Evolutionary conservation across 441 rosid genomes (phyloP), one percentile per base, ranked within the genome.

Genomic region (Rhodomyrtus psidioides): DNA sequence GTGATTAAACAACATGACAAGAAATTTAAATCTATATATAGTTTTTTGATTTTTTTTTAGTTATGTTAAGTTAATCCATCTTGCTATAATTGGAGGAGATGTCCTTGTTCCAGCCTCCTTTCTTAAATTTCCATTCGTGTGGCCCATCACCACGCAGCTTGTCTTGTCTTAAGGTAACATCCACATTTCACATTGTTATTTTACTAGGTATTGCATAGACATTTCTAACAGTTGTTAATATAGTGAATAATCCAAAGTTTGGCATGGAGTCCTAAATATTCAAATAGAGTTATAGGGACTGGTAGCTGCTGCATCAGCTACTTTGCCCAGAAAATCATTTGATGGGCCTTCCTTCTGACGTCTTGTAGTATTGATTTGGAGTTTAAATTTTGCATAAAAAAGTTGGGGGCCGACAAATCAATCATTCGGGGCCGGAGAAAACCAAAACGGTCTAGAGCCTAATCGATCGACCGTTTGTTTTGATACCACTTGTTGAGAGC

Each of bases 1-100:
- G 90, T 84, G 90, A 91, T 89, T 59, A 30, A 82, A 88, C 90
- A 88, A 90, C 83, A 91, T 82, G 92, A 91, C 92, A 93, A 83
- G 79, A n/a, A 89, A 86, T 57, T n/a, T 84, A 60, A 54, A 86
- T 74, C 82, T 53, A n/a, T 84, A 82, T 70, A 87, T 86, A 86
- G 28, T 82, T 82, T 84, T 10, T 57, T 59, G 6, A 30, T 16
- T 6, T 8, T 6, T 8, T 28, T 62, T 62, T 8, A 30, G 34
- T 34, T 39, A 10, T 21, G 21, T 70, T 12, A 34, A 39, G 42
- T 70, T 23, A 9, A 83, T 55, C 89, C 90, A 10, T 65, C 0
- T 39, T 70, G 79, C 21, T 89, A 90, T 88, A 90, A 91, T 87
- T 86, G 89, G 85, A 83, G 65, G 88, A 75, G 83, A 65, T 84